Evolutionary conservation across 306 rosid species (phyloP).

Genomic region (Prunus armeniaca): DNA sequence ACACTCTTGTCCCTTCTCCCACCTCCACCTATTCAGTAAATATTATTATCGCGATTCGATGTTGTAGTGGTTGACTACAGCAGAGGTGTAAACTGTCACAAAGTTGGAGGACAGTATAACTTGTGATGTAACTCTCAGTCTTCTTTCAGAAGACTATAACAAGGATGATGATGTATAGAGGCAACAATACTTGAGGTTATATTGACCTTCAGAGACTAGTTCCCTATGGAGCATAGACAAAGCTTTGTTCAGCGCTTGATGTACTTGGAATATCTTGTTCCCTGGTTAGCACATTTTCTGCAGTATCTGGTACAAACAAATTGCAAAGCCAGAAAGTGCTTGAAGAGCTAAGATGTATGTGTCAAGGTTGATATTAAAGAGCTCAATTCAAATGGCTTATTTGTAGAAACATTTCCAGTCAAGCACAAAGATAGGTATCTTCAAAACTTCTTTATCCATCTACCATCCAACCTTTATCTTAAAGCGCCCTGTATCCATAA

Average conservation of each 20-base stretch:
- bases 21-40: background rate
- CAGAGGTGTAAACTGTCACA: background rate
- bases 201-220: slow-evolving; percentile 51
- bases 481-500: slow-evolving; percentile 12
- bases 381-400: background rate
- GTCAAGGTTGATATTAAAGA: slow-evolving; percentile 20
- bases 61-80: background rate
- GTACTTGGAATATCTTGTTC: slow-evolving; percentile 19
- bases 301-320: slow-evolving; percentile 89
- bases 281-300: slow-evolving; percentile 91
- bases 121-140: background rate
- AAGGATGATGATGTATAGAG: slow-evolving; percentile 80
- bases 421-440: slow-evolving; percentile 10
- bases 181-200: slow-evolving; percentile 77
- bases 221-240: slow-evolving; percentile 82
- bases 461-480: slow-evolving; percentile 7
- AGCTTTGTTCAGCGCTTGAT: slow-evolving; percentile 38
- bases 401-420: background rate
- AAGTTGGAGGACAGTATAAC: background rate
- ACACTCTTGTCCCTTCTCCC: background rate
- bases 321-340: slow-evolving; percentile 80
- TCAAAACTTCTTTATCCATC: background rate
- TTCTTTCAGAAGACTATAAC: slow-evolving; percentile 19
- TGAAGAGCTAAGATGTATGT: slow-evolving; percentile 66
- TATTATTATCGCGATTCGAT: too few species aligned